Base-by-base conservation (phyloP, 78 protist species). In the Chrysochromulina parva region DNA sequence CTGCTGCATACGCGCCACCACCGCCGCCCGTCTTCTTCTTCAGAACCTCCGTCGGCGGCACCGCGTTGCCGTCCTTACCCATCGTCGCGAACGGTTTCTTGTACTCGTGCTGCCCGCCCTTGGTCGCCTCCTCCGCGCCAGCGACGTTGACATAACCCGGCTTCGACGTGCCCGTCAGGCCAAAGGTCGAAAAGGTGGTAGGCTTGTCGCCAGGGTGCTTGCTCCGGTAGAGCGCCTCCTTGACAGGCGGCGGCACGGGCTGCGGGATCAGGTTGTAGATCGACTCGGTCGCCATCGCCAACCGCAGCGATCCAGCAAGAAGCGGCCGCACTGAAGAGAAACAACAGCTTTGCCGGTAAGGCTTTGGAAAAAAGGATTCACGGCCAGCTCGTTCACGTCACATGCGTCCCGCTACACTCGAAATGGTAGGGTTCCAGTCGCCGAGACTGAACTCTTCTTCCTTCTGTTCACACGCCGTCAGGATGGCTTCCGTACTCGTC, bases 201-300 rank as follows among this genome's bases (percentile, higher is more conserved):
- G 65, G 9, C 22, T 6, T 20, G 55, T 7, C 82, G 13, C 22
- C 26, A 26, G 62, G 19, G 65, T 28, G 62, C 73, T 57, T 66
- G 16, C 91, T 85, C 28, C 69, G 54, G 88, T 84, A 78, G 84
- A 50, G 1, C 17, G 87, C 48, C 65, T 54, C 47, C 89, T 62
- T 85, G 50, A 0, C 81, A 1, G 28, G 58, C 78, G 2, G 47
- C 55, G 16, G 67, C 1, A 26, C 76, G 50, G 87, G 90, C 88
- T 53, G 87, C 60, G 93, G 94, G 7, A 93, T 67, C 84, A 93
- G 88, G 24, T 55, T 73, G 69, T 93, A 93, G 60, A 93, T 59
- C 88, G 91, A 58, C 86, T 93, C 95, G 20, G 26, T 69, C 62
- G 17, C 24, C 50, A 16, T 62, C 38, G 38, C 38, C 38, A 38